Evolutionary conservation across 2,329 filamentous ascomycete species (phyloP).

Genomic region (Fusarium sp.): DNA sequence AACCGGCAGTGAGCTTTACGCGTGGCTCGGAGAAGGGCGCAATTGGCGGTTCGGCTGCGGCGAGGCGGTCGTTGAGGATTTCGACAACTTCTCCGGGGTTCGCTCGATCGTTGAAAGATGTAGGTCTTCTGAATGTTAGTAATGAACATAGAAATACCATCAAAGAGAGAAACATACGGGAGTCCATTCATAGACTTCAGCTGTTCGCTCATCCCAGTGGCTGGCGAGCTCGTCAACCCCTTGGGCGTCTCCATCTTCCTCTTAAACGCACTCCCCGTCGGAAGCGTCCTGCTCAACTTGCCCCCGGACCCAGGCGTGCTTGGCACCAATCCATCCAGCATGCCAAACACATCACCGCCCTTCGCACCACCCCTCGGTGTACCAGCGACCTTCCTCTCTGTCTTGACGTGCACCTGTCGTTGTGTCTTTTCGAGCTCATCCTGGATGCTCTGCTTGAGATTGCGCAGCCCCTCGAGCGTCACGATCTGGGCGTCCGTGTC

Average conservation of each 20-base stretch:
- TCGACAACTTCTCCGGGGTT: constrained; percentile 86
- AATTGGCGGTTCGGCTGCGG: constrained; percentile 71
- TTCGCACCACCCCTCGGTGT: constrained; percentile 67
- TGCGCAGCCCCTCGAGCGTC: constrained; percentile 73
- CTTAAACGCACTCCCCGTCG: constrained; percentile 45
- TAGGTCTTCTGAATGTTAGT: constrained; percentile 35
- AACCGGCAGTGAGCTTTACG: constrained; percentile 83
- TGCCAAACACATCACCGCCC: constrained; percentile 78
- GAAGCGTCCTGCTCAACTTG: constrained; percentile 53
- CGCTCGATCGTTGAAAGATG: constrained; percentile 72
- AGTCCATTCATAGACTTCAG: constrained; percentile 45
- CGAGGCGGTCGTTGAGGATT: constrained; percentile 78
- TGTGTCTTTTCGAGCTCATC: constrained; percentile 81
- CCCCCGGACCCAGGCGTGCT: constrained; percentile 61
- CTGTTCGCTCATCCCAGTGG: constrained; percentile 46
- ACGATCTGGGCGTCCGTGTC: constrained; percentile 75
- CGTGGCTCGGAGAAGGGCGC: constrained; percentile 77
- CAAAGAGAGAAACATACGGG: constrained; percentile 38
- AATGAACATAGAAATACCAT: no score
- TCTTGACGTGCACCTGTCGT: constrained; percentile 68
- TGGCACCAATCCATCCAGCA: constrained; percentile 76
- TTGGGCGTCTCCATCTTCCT: constrained; percentile 46
- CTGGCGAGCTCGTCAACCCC: constrained; percentile 47
- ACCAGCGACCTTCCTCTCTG: constrained; percentile 67
- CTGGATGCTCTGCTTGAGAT: constrained; percentile 86